Evolutionary conservation across 192 early-diverging fungal species (phyloP).

Genomic region (Rhizophagus clarus): DNA sequence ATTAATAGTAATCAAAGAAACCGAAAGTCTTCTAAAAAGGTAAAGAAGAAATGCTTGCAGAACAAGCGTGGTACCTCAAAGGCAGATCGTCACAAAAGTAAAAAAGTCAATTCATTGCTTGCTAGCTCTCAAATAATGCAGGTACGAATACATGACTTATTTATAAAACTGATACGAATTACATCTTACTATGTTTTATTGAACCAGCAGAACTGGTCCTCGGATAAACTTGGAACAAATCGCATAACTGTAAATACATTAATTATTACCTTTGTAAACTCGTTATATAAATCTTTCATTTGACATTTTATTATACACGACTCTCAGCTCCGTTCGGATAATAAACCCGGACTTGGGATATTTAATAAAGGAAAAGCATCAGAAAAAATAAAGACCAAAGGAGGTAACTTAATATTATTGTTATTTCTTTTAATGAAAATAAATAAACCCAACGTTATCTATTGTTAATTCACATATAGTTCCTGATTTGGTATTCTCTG

Average conservation of each 20-base stretch:
- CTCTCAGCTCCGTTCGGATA: not conserved
- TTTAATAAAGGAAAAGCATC: slow-evolving; percentile 23
- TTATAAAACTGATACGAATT: too few relatives aligned
- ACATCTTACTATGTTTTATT: not conserved
- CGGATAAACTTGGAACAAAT: slow-evolving; percentile 9
- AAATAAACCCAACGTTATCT: too few relatives aligned
- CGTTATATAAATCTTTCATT: not conserved
- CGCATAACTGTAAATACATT: slow-evolving; percentile 3
- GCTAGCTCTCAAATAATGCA: slow-evolving; percentile 12
- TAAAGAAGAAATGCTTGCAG: not conserved
- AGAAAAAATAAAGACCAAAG: slow-evolving; percentile 15
- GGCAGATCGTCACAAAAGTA: not conserved
- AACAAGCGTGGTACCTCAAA: not conserved
- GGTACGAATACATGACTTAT: not conserved
- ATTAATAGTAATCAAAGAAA: not conserved
- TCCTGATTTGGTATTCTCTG: slow-evolving; percentile 23
- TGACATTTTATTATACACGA: not conserved
- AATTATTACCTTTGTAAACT: not conserved
- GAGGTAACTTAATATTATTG: not conserved
- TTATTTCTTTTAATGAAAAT: not conserved
- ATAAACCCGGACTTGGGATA: not conserved
- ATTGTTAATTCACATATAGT: not conserved
- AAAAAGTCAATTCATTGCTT: not conserved
- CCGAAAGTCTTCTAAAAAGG: not conserved
- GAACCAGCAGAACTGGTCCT: not conserved